Percentiles rank a stretch among this genome's conserved stretches.
Conservation (phyloP, 345 rosid species). For the Eucalyptus marginata region DNA sequence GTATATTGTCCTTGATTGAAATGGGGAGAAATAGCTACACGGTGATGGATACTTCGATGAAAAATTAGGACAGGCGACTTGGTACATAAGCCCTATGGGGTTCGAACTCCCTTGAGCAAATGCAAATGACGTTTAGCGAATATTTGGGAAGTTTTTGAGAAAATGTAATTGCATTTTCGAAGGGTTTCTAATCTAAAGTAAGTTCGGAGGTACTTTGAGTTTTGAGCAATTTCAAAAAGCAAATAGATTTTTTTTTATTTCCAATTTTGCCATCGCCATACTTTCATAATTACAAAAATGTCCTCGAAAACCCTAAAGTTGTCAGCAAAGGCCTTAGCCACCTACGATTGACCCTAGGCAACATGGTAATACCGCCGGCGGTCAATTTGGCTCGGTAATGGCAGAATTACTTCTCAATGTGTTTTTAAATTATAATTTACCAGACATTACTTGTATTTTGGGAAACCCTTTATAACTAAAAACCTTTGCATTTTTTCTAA, state of each 20-base stretch:
- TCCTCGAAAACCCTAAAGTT: neutral
- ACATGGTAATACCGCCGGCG: fast-evolving
- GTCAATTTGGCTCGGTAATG: neutral
- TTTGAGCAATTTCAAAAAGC: neutral
- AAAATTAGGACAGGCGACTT: neutral
- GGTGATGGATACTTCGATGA: fast-evolving
- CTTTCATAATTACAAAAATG: too few species aligned
- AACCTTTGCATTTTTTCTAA: neutral
- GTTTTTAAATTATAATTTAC: too few species aligned
- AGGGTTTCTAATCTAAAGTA: neutral
- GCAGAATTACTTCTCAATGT: neutral
- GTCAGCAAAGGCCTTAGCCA: neutral
- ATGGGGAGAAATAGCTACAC: neutral
- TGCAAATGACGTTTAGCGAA: neutral
- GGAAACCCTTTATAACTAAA: neutral
- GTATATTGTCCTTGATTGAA: neutral
- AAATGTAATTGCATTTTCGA: neutral
- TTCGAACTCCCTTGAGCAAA: neutral
- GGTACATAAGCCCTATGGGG: neutral
- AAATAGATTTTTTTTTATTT: too few species aligned
- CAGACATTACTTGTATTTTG: neutral
- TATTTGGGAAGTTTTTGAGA: neutral
- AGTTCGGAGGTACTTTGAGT: fast-evolving
- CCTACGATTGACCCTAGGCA: neutral
- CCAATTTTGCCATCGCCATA: neutral